phyloP scores from a whole-genome alignment of 257 asterid genomes.

The Voacanga thouarsii region DNA sequence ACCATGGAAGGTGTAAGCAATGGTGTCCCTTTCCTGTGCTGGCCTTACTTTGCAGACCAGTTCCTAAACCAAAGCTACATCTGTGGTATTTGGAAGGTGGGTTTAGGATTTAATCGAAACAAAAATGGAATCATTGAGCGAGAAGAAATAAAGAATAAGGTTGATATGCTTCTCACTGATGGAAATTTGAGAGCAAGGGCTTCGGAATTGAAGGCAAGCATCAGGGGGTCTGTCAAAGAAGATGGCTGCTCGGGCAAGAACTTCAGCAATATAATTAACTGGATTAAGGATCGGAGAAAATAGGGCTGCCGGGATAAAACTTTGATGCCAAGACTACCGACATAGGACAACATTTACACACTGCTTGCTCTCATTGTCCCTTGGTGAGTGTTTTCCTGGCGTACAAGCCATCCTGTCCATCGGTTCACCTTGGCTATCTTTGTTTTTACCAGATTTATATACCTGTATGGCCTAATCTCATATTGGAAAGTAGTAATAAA shows the following conservation, averaged over 20 bases:
- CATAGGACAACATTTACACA: not conserved
- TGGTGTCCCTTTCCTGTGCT: constrained; percentile 53
- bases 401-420: too few relatives aligned
- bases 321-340: not conserved
- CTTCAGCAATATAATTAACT: constrained; percentile 34
- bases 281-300: constrained; percentile 32
- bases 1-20: constrained; percentile 43
- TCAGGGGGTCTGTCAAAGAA: constrained; percentile 15
- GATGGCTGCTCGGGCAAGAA: constrained; percentile 39
- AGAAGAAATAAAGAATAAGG: constrained; percentile 33
- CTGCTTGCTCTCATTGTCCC: too few relatives aligned
- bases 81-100: constrained; percentile 43
- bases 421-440: too few relatives aligned
- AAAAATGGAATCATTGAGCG: constrained; percentile 24
- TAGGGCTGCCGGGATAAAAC: not conserved
- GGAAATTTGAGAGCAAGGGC: constrained; percentile 25
- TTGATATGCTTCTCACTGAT: constrained; percentile 30
- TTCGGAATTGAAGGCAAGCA: constrained; percentile 30
- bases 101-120: constrained; percentile 30
- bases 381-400: too few relatives aligned
- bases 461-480: too few relatives aligned
- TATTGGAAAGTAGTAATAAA: too few relatives aligned
- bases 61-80: constrained; percentile 41
- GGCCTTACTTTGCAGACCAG: constrained; percentile 67
- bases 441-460: too few relatives aligned